Conservation (phyloP, 306 rosid species). For the Sicyos baderoa region DNA sequence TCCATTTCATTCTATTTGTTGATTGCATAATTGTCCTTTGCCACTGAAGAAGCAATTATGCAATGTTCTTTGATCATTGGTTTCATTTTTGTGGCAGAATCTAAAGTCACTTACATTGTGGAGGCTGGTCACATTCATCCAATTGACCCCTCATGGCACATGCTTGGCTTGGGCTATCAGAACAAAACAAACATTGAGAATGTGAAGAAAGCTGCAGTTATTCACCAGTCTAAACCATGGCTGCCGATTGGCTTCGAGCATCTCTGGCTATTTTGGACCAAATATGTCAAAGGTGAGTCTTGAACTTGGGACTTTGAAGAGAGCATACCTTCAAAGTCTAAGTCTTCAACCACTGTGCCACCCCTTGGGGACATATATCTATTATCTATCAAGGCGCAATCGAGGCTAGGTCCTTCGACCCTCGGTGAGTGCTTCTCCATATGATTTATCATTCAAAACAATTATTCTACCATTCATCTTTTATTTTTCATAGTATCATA, state of each 20-base stretch:
- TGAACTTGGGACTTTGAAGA: too few species aligned
- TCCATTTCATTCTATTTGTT: conserved; percentile 2
- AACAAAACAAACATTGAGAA: conserved; percentile 52
- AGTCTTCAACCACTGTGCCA: too few species aligned
- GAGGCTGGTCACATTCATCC: conserved; percentile 83
- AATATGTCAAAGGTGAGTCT: too few species aligned
- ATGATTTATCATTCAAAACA: neutral
- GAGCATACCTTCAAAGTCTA: too few species aligned
- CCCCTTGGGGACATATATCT: too few species aligned
- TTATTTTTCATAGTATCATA: neutral
- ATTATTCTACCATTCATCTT: neutral
- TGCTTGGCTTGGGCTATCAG: conserved; percentile 99
- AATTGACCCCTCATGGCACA: conserved; percentile 80
- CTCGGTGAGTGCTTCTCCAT: neutral
- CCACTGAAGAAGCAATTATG: neutral
- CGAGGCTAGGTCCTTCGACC: neutral
- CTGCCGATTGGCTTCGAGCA: conserved; percentile 85
- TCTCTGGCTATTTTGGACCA: conserved; percentile 93
- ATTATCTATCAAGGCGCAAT: neutral
- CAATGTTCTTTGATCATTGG: conserved; percentile 11
- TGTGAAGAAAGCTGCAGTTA: conserved; percentile 73
- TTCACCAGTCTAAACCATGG: conserved; percentile 97
- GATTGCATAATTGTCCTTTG: neutral
- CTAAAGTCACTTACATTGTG: conserved; percentile 71
- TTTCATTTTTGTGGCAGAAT: conserved; percentile 51